Conservation (phyloP, 164 flowering plant species). For the Piper longum region DNA sequence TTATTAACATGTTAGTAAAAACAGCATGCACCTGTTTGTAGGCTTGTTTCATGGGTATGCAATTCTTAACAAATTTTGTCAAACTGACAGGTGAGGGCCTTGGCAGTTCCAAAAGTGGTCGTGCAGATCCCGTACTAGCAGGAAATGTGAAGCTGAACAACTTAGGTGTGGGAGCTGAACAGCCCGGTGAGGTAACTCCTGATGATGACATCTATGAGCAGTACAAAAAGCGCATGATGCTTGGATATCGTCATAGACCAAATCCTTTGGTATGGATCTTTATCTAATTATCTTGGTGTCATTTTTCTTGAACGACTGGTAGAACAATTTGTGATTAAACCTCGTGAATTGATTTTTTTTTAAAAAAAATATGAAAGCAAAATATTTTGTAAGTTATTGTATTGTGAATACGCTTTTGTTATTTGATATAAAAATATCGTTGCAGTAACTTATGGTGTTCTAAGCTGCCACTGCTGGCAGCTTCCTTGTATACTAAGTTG, state of each 20-base stretch:
- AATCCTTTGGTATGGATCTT: slow-evolving; percentile 67
- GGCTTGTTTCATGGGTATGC: too few relatives aligned
- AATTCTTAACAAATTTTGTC: too few relatives aligned
- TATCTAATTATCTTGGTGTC: neutral
- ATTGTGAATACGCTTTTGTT: too few relatives aligned
- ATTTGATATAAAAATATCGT: too few relatives aligned
- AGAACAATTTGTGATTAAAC: neutral
- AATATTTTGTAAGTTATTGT: too few relatives aligned
- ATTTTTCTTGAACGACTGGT: neutral
- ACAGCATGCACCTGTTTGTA: too few relatives aligned
- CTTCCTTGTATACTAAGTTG: too few relatives aligned
- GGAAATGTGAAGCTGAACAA: slow-evolving; percentile 69
- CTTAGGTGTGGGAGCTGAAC: slow-evolving; percentile 85
- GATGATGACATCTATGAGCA: slow-evolving; percentile 98
- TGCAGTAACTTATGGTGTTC: too few relatives aligned
- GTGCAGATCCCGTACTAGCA: slow-evolving; percentile 80
- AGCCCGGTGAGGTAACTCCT: slow-evolving; percentile 80
- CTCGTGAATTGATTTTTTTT: too few relatives aligned
- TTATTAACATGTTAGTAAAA: too few relatives aligned
- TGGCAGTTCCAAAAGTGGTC: slow-evolving; percentile 80
- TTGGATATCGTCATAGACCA: slow-evolving; percentile 84
- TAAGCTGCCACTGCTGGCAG: too few relatives aligned
- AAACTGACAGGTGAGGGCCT: slow-evolving; percentile 76
- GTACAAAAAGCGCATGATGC: slow-evolving; percentile 99
- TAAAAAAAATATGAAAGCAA: too few relatives aligned